Conservation (phyloP, 768 basidiomycete species). For the Sporobolomyces roseus region DNA sequence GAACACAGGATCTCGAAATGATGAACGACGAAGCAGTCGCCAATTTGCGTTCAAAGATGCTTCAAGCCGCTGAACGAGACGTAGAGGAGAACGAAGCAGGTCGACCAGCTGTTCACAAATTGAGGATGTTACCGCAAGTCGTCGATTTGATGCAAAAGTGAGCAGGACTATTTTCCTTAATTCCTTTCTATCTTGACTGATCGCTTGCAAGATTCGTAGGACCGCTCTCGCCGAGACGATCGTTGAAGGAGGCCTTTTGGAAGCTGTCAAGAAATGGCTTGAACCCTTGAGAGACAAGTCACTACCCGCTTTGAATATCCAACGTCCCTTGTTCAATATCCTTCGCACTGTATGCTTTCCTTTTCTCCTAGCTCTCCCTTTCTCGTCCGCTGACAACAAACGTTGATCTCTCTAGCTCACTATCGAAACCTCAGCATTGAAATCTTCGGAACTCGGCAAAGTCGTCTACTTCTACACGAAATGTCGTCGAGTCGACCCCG, state of each 20-base stretch:
- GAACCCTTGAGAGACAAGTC: conserved; percentile 91
- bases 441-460: conserved; percentile 82
- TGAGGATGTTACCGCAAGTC: conserved; percentile 78
- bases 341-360: conserved; percentile 57
- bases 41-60: conserved; percentile 82
- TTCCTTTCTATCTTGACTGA: not conserved
- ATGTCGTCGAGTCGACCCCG: conserved; percentile 78
- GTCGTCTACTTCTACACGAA: conserved; percentile 94
- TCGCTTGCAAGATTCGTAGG: conserved; percentile 55
- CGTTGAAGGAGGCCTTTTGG: conserved; percentile 88
- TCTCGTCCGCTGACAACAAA: not conserved
- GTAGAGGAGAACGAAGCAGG: conserved; percentile 72
- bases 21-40: conserved; percentile 88
- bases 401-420: conserved; percentile 60
- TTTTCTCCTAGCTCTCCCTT: not conserved
- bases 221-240: conserved; percentile 83
- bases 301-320: conserved; percentile 91
- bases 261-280: conserved; percentile 83
- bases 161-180: conserved; percentile 41
- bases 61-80: conserved; percentile 78
- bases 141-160: conserved; percentile 91
- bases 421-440: conserved; percentile 83
- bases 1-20: conserved; percentile 58
- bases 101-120: conserved; percentile 75
- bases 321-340: conserved; percentile 79